phyloP scores from a whole-genome alignment of 768 basidiomycete genomes.

The Lepiota subincarnata region DNA sequence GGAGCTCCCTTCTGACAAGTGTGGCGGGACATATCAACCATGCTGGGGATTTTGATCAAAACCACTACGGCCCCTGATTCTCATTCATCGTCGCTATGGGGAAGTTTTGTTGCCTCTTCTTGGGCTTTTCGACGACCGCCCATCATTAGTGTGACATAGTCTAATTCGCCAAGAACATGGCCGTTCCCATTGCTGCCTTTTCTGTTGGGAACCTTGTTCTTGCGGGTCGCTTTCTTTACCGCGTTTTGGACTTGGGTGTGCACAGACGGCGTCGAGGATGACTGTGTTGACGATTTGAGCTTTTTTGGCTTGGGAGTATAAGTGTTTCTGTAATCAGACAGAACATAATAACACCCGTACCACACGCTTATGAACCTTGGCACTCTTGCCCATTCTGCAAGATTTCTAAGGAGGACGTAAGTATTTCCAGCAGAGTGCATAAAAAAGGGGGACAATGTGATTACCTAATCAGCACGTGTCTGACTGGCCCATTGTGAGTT shows the following conservation, averaged over 20 bases:
- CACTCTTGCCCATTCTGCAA: constrained; percentile 55
- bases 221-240: constrained; percentile 48
- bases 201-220: constrained; percentile 33
- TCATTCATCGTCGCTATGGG: constrained; percentile 23
- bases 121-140: constrained; percentile 65
- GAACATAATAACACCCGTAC: constrained; percentile 27
- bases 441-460: background rate
- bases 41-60: too few relatives aligned
- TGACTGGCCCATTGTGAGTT: constrained; percentile 19
- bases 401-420: background rate
- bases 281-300: constrained; percentile 25
- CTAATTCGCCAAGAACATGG: constrained; percentile 64
- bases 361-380: constrained; percentile 60
- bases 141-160: constrained; percentile 71
- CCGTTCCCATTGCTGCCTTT: constrained; percentile 25
- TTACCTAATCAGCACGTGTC: constrained; percentile 32
- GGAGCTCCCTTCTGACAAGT: too few relatives aligned
- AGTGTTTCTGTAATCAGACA: background rate
- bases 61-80: background rate
- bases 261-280: constrained; percentile 18
- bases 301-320: constrained; percentile 32
- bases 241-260: constrained; percentile 36
- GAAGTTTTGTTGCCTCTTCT: constrained; percentile 64
- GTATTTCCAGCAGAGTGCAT: too few relatives aligned
- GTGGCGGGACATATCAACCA: too few relatives aligned